Percentiles rank a stretch among this genome's conserved stretches.
These are phyloP conservation scores for Saccharomyces hybrid DNA, from an alignment of 1,139 yeast genomes.

Conservation along the genomic window DNA sequence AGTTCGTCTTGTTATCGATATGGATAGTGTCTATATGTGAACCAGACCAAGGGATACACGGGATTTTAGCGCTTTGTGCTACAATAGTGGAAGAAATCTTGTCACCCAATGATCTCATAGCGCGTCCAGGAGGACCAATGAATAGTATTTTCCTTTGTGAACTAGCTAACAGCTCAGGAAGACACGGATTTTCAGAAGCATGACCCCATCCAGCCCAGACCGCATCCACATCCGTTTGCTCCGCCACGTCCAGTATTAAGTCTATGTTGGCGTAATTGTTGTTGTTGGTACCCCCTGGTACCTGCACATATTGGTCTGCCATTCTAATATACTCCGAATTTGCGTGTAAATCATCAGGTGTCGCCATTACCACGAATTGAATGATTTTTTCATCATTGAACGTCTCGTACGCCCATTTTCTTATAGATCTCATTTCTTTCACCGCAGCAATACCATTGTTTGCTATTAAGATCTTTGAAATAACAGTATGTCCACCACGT, in stretches of 20 bases:
- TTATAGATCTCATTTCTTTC: constrained; percentile 90
- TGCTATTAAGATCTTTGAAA: constrained; percentile 81
- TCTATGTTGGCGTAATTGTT: constrained; percentile 97
- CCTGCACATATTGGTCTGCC: constrained; percentile 98
- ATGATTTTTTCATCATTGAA: constrained; percentile 92
- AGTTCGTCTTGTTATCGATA: constrained; percentile 56
- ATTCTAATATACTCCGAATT: constrained; percentile 96
- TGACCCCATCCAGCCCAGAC: constrained; percentile 99
- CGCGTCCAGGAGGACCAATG: constrained; percentile 97
- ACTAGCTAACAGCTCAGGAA: constrained; percentile 81
- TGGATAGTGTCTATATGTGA: constrained; percentile 83
- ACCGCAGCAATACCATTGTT: constrained; percentile 99
- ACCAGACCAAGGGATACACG: constrained; percentile 99
- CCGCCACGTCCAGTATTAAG: constrained; percentile 91
- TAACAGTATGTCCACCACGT: constrained; percentile 93
- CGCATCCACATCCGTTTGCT: constrained; percentile 91
- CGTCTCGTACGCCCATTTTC: constrained; percentile 98
- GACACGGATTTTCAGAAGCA: constrained; percentile 90
- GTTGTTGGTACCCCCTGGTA: constrained; percentile 98
- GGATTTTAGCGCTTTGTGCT: constrained; percentile 96
- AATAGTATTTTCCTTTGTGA: constrained; percentile 83
- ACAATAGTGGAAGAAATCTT: constrained; percentile 95
- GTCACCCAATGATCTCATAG: constrained; percentile 98
- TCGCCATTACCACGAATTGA: constrained; percentile 95
- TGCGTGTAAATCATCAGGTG: constrained; percentile 95